Base-by-base conservation (phyloP, 2,329 filamentous ascomycete genomes). In the Chrysosporium keratinophilum region DNA sequence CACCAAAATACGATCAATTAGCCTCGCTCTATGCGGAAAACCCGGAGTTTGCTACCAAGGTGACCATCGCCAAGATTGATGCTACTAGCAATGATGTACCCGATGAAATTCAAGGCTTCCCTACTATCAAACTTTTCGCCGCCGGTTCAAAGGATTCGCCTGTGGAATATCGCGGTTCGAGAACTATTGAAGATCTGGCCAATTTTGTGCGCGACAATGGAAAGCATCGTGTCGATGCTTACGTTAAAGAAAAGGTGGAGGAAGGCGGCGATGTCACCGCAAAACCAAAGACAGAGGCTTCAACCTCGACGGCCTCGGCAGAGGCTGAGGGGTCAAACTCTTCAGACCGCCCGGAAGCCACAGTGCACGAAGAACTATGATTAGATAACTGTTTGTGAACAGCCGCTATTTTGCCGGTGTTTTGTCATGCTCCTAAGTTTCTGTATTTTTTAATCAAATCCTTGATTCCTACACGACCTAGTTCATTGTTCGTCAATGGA, bases 61-160 rank as follows among this genome's bases (percentile, higher is more conserved):
- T 81, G 72, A 79, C 74, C 64, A 82, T 82, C 77, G 85, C 76
- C 74, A 98, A 98, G 85, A 85, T 98, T 63, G 93, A 98, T 68
- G 93, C 93, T 56, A 98, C 93, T 58, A 74, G 76, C 76, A 98
- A 98, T 77, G 93, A 98, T 65, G 88, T 97, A 55, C 93, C 93
- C 55, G 91, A 97, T 73, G 88, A 95, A 76, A 88, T 98, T 67
- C 82, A 88, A 73, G 93, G 93, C 60, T 98, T 98, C 85, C 93
- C 93, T 55, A 98, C 93, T 71, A 96, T 98, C 81, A 97, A 97
- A 82, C 82, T 98, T 62, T 98, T 83, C 85, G 82, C 88, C 60
- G 93, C 93, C 64, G 90, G 89, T 66, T 79, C 80, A 73, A 98
- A 98, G 83, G 78, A 80, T 67, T 77, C 82, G 62, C 87, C 93